Base-by-base conservation (phyloP, 177 flowering plant species). In the Vitis hybrid region DNA sequence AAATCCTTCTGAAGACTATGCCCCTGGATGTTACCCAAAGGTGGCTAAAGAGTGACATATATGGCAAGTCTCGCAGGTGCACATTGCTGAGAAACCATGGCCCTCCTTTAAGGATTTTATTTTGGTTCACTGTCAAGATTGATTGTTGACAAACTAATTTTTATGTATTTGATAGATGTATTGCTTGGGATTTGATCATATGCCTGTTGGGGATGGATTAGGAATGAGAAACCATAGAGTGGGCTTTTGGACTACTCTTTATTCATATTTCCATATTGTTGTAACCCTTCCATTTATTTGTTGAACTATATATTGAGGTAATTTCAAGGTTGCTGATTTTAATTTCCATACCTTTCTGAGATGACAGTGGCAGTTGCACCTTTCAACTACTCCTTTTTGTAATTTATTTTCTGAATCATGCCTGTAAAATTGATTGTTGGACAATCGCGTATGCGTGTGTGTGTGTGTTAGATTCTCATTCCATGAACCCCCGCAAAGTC, bases 151-250 rank as follows among this genome's bases (percentile, higher is more conserved):
- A 16, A 10, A 62, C 60, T 13, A 35, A 62, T 70, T 18, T 3
- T 52, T 24, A 35, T 70, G 61, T 55, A 55, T 62, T 57, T 61
- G 52, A 55, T 55, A 52, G 60, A 32, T 70, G 52, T 54, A 54
- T 54, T 54, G 66, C 52, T 32, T 35, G 27, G 30, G 30, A 56
- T 70, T 54, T 52, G 66, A 55, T 62, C 12, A 21, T 24, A 24
- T 70, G 61, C 63, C 62, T 70, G 30, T 27, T 70, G 50, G 13
- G 6, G 35, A 35, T 52, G 32, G 16, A 32, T 52, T 60, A 70
- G 54, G 67, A 62, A 52, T 14, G 62, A 24, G 61, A 62, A 70
- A 18, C 18, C 40, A 21, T 54, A n/a, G n/a, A 5, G 14, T 54
- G 46, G 7, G 7, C 56, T 11, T 14, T 6, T 54, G 56, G 6